These are phyloP conservation scores for Macadamia integrifolia DNA, from an alignment of 164 flowering plant genomes.

Conservation along the genomic window DNA sequence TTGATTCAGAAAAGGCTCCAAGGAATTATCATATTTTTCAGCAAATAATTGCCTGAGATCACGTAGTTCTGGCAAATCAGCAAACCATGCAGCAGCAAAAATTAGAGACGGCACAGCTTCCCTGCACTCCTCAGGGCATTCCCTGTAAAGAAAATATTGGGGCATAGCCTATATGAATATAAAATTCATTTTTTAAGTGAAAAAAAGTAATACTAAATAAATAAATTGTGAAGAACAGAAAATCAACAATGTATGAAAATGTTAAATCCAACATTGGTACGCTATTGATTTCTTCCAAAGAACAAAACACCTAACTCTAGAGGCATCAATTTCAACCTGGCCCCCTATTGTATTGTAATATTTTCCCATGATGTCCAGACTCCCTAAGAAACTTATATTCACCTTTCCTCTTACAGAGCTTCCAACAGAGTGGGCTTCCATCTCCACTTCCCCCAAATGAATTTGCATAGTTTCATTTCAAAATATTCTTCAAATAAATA, in stretches of 20 bases:
- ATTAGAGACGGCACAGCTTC: constrained; percentile 73
- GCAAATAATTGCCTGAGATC: constrained; percentile 67
- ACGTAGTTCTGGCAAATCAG: constrained; percentile 89
- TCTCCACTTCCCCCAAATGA: no score
- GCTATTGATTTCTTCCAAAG: background rate
- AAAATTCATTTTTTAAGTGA: background rate
- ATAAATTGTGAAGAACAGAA: background rate
- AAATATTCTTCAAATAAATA: no score
- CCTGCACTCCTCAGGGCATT: constrained; percentile 78
- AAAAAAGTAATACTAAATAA: background rate
- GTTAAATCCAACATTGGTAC: background rate
- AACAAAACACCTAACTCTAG: background rate
- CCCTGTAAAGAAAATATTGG: constrained; percentile 34
- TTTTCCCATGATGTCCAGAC: no score
- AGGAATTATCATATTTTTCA: constrained; percentile 60
- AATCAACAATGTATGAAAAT: background rate
- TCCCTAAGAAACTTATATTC: no score
- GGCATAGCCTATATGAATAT: background rate
- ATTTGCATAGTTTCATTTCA: no score
- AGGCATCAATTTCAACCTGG: background rate
- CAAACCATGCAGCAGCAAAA: constrained; percentile 89
- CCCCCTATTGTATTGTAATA: no score
- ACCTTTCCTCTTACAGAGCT: no score
- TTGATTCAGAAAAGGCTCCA: constrained; percentile 51
- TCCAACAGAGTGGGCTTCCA: no score